These are phyloP conservation scores for Fusarium luffae DNA, from an alignment of 2,329 filamentous ascomycete genomes.

Conservation along the genomic window DNA sequence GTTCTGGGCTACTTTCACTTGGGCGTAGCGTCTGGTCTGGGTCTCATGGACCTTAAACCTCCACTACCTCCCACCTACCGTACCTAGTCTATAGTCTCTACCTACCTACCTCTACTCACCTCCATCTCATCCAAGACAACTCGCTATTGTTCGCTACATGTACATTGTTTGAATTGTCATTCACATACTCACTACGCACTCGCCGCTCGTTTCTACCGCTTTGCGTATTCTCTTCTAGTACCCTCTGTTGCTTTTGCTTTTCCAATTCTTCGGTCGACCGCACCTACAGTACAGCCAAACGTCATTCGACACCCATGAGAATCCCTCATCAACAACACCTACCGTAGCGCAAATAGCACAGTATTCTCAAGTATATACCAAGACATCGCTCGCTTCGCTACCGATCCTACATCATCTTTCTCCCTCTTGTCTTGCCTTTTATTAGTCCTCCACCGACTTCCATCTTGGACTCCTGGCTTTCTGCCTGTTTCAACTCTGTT, in stretches of 20 bases:
- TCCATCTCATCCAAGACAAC: constrained; percentile 21
- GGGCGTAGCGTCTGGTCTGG: background rate
- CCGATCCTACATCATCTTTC: constrained; percentile 15
- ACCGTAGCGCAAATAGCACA: constrained; percentile 14
- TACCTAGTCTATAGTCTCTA: background rate
- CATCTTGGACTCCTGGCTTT: constrained; percentile 16
- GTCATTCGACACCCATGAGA: constrained; percentile 37
- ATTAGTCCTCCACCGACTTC: constrained; percentile 2
- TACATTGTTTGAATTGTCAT: constrained; percentile 19
- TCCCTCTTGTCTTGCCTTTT: background rate
- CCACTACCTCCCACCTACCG: constrained; percentile 25
- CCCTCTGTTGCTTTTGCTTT: background rate
- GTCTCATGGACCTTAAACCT: constrained; percentile 31
- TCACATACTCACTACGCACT: constrained; percentile 8
- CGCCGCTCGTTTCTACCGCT: constrained; percentile 16
- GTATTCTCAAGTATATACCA: constrained; percentile 16
- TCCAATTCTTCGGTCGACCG: constrained; percentile 1
- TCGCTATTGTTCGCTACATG: constrained; percentile 12
- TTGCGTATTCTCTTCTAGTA: constrained; percentile 2
- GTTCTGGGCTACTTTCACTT: constrained; percentile 19
- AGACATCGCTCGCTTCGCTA: constrained; percentile 14
- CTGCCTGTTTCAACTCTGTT: constrained; percentile 40
- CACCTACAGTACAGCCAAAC: constrained; percentile 8
- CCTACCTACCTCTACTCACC: constrained; percentile 11
- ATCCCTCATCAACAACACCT: constrained; percentile 28